A percentile compares a stretch with the other conserved stretches of the same genome.
Conservation (phyloP, 1,139 yeast species). For the Saccharomyces pastorianus region DNA sequence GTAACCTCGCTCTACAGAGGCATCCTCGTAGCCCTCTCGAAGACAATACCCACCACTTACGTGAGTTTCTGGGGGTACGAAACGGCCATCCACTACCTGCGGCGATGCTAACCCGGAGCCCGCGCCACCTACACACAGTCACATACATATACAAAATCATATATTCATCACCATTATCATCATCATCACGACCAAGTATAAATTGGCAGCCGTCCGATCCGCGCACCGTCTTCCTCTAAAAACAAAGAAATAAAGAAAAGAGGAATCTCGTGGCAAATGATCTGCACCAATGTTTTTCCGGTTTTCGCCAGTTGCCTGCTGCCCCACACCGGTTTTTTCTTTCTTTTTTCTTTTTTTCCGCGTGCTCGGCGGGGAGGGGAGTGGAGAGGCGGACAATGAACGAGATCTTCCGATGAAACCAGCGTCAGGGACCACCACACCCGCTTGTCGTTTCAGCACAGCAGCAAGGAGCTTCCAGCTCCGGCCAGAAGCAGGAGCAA, state of each 20-base stretch:
- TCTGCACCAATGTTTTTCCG: not conserved
- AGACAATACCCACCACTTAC: constrained; percentile 79
- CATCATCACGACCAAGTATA: not conserved
- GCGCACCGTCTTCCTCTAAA: not conserved
- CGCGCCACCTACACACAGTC: not conserved
- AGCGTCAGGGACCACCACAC: not conserved
- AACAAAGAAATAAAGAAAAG: not conserved
- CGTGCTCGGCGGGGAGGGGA: not conserved
- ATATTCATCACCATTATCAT: not conserved
- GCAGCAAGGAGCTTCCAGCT: not conserved
- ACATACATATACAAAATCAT: not conserved
- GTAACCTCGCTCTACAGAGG: constrained; percentile 67
- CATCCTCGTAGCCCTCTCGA: constrained; percentile 54
- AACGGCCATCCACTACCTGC: constrained; percentile 23
- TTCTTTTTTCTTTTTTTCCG: not conserved
- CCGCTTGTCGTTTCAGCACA: not conserved
- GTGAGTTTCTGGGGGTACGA: constrained; percentile 71
- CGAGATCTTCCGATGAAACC: not conserved
- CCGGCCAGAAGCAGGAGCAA: not conserved
- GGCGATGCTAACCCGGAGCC: not conserved
- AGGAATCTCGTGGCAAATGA: not conserved
- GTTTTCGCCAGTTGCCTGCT: not conserved
- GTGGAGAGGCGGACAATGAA: not conserved
- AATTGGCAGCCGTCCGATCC: not conserved
- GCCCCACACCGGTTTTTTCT: not conserved